These are phyloP conservation scores for Drechslerella coelobrocha DNA, from an alignment of 2,329 filamentous ascomycete genomes.

Conservation along the genomic window DNA sequence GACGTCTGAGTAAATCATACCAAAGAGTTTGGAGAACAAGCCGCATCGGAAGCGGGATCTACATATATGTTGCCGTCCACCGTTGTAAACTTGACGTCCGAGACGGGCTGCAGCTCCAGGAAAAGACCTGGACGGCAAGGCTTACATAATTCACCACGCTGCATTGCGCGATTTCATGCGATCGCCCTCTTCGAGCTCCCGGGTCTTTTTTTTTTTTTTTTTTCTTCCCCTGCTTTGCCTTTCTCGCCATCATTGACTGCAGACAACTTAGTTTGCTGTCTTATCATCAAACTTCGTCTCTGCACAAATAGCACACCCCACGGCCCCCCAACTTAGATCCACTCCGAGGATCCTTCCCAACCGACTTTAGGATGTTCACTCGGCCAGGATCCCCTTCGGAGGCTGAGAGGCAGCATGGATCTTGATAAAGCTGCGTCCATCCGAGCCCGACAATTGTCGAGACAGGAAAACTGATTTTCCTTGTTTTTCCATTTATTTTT, in stretches of 20 bases:
- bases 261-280: background rate
- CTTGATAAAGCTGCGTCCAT: background rate
- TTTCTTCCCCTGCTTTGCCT: background rate
- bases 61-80: no score
- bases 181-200: slow-evolving; percentile 14
- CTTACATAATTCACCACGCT: no score
- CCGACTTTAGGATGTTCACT: background rate
- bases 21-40: no score
- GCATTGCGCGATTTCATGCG: slow-evolving; percentile 48
- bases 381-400: background rate
- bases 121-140: no score
- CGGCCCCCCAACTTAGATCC: background rate
- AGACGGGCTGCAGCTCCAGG: no score
- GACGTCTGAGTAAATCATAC: slow-evolving; percentile 24
- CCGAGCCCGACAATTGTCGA: background rate
- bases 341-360: background rate
- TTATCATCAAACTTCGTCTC: background rate
- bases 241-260: background rate
- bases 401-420: background rate
- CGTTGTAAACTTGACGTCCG: no score
- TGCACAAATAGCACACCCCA: background rate
- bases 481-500: background rate
- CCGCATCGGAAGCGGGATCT: no score
- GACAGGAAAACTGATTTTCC: slow-evolving; percentile 5
- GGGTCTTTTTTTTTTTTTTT: slow-evolving; percentile 16